Evolutionary conservation across 495 filamentous ascomycete species (phyloP).

Genomic region (Emericellopsis terricola): DNA sequence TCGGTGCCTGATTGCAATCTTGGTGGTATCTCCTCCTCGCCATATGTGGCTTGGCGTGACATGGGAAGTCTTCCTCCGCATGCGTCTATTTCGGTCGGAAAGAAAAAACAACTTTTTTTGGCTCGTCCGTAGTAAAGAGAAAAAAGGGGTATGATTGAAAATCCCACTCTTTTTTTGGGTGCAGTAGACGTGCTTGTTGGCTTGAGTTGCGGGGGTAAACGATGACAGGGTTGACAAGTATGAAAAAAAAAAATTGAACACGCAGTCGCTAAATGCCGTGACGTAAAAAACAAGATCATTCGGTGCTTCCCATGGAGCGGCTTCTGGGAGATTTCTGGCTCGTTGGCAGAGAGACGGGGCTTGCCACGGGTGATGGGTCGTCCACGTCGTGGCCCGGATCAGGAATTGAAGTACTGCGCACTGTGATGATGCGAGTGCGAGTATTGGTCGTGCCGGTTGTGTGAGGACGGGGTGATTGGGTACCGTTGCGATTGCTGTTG

Average conservation of each 20-base stretch:
- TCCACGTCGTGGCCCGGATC: no score
- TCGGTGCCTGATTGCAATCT: neutral
- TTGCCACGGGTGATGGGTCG: no score
- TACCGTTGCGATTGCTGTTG: no score
- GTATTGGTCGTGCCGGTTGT: no score
- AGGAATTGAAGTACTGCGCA: no score
- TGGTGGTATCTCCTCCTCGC: neutral
- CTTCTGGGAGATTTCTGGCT: no score
- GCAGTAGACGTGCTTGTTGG: slow-evolving; percentile 3
- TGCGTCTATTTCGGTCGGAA: neutral
- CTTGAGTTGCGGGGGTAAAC: neutral
- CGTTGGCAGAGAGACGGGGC: no score
- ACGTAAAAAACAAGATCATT: slow-evolving; percentile 5
- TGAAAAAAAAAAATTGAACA: slow-evolving; percentile 4
- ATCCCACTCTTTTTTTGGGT: slow-evolving; percentile 3
- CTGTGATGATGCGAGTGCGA: no score
- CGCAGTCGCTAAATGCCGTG: slow-evolving; percentile 6
- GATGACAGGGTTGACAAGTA: slow-evolving; percentile 1
- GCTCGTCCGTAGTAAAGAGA: neutral
- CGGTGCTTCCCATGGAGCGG: no score
- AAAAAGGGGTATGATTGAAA: slow-evolving; percentile 3
- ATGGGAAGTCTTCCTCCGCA: neutral
- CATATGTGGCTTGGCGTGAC: neutral
- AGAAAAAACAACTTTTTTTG: neutral
- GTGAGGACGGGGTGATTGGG: no score